Evolutionary conservation across 2,329 filamentous ascomycete genomes (phyloP).

Genomic region (Immersiporthe knoxdaviesiana): DNA sequence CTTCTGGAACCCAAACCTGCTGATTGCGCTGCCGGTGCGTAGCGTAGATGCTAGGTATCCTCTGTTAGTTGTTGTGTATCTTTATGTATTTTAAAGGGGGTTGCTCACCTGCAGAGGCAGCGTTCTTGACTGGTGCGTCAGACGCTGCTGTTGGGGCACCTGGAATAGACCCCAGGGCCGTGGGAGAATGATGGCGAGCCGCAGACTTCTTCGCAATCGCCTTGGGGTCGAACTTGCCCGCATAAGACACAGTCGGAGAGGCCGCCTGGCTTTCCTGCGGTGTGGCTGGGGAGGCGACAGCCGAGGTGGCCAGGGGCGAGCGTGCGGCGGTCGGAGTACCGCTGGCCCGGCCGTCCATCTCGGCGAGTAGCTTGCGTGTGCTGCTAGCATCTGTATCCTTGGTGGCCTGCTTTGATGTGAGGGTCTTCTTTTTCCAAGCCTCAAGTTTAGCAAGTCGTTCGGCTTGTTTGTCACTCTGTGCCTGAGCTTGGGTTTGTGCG

Average conservation of each 20-base stretch:
- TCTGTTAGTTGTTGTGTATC: background rate
- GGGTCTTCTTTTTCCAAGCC: constrained; percentile 91
- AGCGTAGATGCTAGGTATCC: constrained; percentile 52
- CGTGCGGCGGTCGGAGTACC: constrained; percentile 38
- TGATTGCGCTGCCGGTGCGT: constrained; percentile 67
- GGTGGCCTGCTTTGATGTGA: constrained; percentile 64
- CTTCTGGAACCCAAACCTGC: constrained; percentile 82
- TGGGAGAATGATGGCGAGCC: constrained; percentile 58
- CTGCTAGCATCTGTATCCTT: constrained; percentile 72
- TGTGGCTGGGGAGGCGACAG: constrained; percentile 50
- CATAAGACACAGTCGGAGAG: constrained; percentile 63
- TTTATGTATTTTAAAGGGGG: background rate
- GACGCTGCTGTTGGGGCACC: constrained; percentile 38
- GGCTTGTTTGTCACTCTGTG: constrained; percentile 76
- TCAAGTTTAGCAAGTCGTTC: constrained; percentile 81
- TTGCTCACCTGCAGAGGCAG: constrained; percentile 13
- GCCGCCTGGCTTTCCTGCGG: constrained; percentile 53
- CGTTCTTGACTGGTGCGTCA: constrained; percentile 34
- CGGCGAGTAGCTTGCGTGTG: constrained; percentile 68
- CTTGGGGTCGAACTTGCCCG: constrained; percentile 86
- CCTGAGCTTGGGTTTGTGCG: constrained; percentile 54
- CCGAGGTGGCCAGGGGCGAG: constrained; percentile 53
- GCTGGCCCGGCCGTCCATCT: constrained; percentile 73
- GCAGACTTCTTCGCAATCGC: constrained; percentile 80
- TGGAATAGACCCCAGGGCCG: constrained; percentile 55